Conservation (phyloP, 2,329 filamentous ascomycete genomes). For the Catunica adiposa region DNA sequence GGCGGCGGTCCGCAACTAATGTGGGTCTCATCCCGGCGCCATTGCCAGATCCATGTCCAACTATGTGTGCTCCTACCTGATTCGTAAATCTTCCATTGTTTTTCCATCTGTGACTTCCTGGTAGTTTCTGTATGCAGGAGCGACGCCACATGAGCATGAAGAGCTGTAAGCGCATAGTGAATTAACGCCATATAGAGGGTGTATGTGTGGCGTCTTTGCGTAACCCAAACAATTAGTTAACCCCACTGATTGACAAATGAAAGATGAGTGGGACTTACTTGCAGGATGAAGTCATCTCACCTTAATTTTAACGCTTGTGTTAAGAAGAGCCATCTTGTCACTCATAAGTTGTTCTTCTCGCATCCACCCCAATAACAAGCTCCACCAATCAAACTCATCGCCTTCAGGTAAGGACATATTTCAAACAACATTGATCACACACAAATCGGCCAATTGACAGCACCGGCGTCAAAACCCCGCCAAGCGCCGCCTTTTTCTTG, state of each 20-base stretch:
- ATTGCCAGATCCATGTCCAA: constrained; percentile 4
- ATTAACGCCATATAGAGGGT: background rate
- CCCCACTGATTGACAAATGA: background rate
- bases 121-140: background rate
- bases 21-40: constrained; percentile 10
- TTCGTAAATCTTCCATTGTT: background rate
- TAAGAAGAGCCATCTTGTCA: no score
- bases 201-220: background rate
- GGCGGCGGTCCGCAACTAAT: constrained; percentile 3
- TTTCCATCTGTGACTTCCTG: background rate
- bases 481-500: background rate
- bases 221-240: background rate
- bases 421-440: background rate
- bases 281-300: background rate
- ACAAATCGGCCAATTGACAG: no score
- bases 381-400: no score
- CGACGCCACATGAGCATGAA: constrained; percentile 1
- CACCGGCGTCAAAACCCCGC: background rate
- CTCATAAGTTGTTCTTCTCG: no score
- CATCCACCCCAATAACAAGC: no score
- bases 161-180: constrained; percentile 1
- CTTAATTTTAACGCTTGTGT: background rate
- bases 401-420: no score
- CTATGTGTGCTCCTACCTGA: background rate
- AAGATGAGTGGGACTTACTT: background rate